Base-by-base conservation (phyloP, 345 rosid species). In the Cardamine chenopodiifolia region DNA sequence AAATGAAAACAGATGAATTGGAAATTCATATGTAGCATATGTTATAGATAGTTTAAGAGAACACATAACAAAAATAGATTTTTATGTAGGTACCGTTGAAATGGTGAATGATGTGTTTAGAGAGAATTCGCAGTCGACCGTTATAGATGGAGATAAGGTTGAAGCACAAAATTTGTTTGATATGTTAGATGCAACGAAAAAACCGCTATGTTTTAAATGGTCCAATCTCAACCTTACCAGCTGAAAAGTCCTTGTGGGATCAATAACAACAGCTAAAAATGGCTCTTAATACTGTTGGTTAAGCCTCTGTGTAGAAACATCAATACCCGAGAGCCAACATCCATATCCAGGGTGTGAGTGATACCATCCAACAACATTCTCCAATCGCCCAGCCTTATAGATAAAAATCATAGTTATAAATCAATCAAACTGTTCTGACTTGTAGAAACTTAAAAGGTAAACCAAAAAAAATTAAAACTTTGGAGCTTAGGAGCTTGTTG, bases 221-320 rank as follows among this genome's bases (percentile, higher is more conserved):
- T 65, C 98, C 99, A 62, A 96, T 96, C 85, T 96, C 99, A 64
- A 96, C 99, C 85, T 92, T 96, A 60, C 99, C 99, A 80, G 99
- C 99, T n/a, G 99, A 96, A 57, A 90, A 72, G 99, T 96, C 85
- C 99, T 90, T 8, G 98, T 96, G 6, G 99, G 99, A 81, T 96
- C 98, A 49, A 96, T 92, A 48, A 92, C 99, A 59, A 96, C 98
- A 8, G 77, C 98, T 75, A 96, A 81, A 81, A 96, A 96, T 0
- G 98, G 98, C 50, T 96, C 99, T 75, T 96, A 98, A 70, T 68
- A 90, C 73, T 96, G 98, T 74, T 96, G 99, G 82, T 96, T 96
- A 60, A 89, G 87, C 97, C 89, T 96, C 81, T 96, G 98, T 0
- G 99, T 96, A 1, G 99, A 88, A 17, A 96, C 99, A 71, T 96